Base-by-base conservation (phyloP, 2,329 filamentous ascomycete genomes). In the Stachybotrys chlorohalonatus region DNA sequence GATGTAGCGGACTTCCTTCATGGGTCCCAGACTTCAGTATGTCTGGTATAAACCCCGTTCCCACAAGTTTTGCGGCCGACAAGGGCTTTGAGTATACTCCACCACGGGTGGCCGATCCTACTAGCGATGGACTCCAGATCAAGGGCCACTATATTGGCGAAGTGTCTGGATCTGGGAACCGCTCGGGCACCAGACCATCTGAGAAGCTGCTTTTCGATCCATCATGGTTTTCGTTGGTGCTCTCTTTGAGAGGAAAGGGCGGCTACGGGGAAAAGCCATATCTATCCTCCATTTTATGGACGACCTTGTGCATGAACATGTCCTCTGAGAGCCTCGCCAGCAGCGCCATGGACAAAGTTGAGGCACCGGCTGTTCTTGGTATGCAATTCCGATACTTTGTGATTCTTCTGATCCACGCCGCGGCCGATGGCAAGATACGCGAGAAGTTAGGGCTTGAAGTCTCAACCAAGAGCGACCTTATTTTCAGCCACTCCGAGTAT, bases 371-470 rank as follows among this genome's bases (percentile, higher is more conserved):
- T n/a, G 58, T 58, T 8, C 58, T 61, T 8, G 57, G 57, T 1
- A 17, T 46, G 6, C 59, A 65, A 53, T 64, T 63, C 53, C 54
- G 54, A 13, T 55, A 57, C 11, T 62, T 64, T 39, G 53, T 63
- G 39, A 32, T 61, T 39, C 54, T 63, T n/a, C 54, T 62, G 56
- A 59, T 65, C 6, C 56, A 63, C 49, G 63, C 68, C 6, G 68
- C 66, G 52, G 70, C 69, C 15, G 72, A 71, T 55, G 65, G 66
- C 24, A 64, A 61, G 39, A 63, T 67, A 2, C 66, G 66, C 39
- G 56, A 64, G 52, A 63, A 68, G 31, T 55, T 69, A 60, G 59
- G 58, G 57, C 52, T 70, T 61, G 17, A 65, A n/a, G 49, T 52
- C 17, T 52, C 52, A 4, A 42, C 55, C 31, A 49, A 54, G 15